A percentile compares a stretch with the other conserved stretches of the same genome.
phyloP scores from a whole-genome alignment of 805 yeast genomes.

The Candida sanyiensis region DNA sequence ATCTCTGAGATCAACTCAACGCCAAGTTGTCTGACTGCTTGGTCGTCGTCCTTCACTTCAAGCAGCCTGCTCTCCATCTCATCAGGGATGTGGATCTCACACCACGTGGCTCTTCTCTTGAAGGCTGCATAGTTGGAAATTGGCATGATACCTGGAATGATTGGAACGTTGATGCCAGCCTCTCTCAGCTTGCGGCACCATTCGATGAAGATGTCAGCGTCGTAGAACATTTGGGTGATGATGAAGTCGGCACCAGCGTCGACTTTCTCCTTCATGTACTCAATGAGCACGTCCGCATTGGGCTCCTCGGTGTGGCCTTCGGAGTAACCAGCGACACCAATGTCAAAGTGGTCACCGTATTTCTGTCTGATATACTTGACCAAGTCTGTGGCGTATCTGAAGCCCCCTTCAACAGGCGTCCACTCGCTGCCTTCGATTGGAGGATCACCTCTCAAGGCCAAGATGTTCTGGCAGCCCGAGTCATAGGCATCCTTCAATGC shows the following conservation, averaged over 20 bases:
- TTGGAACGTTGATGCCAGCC: constrained; percentile 74
- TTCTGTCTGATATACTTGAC: constrained; percentile 65
- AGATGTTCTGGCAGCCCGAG: constrained; percentile 91
- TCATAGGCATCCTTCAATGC: constrained; percentile 81
- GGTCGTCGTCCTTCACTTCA: constrained; percentile 87
- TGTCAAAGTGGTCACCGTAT: constrained; percentile 86
- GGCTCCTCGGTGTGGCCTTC: constrained; percentile 94
- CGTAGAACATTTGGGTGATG: constrained; percentile 96
- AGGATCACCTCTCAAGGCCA: constrained; percentile 95
- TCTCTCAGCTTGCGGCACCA: constrained; percentile 76
- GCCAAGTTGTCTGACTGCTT: constrained; percentile 78
- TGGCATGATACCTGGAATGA: constrained; percentile 98
- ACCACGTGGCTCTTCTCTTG: constrained; percentile 92
- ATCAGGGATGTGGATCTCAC: constrained; percentile 74
- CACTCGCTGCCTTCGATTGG: constrained; percentile 58
- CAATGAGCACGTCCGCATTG: constrained; percentile 41
- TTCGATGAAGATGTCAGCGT: constrained; percentile 71
- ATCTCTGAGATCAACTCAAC: constrained; percentile 74
- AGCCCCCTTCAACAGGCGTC: constrained; percentile 60
- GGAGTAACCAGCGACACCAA: constrained; percentile 97
- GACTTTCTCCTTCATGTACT: constrained; percentile 75
- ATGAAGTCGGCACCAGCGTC: constrained; percentile 94
- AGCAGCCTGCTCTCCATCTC: constrained; percentile 64
- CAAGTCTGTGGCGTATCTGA: constrained; percentile 83
- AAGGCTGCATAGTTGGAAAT: constrained; percentile 92